These are phyloP conservation scores for Cadophora sp. DNA, from an alignment of 2,329 filamentous ascomycete genomes.

Conservation along the genomic window DNA sequence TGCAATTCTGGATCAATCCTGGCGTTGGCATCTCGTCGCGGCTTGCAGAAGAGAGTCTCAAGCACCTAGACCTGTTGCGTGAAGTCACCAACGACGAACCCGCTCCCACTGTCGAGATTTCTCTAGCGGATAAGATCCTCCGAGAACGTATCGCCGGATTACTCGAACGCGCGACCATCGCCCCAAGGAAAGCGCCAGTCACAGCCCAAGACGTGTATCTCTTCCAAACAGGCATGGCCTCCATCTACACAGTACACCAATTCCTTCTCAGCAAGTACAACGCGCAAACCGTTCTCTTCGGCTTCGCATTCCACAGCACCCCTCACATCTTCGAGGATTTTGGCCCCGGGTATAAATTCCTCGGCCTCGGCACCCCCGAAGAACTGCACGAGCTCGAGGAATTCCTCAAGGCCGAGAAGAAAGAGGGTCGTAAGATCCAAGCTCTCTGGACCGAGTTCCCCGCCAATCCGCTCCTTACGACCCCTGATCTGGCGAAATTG, in stretches of 20 bases:
- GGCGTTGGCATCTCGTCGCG: slow-evolving; percentile 56
- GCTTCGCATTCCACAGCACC: slow-evolving; percentile 59
- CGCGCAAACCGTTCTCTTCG: slow-evolving; percentile 52
- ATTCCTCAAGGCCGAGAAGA: slow-evolving; percentile 48
- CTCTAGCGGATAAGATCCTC: slow-evolving; percentile 48
- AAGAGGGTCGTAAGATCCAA: slow-evolving; percentile 49
- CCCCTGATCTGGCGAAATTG: slow-evolving; percentile 50
- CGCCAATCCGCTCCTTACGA: slow-evolving; percentile 54
- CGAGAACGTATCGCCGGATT: slow-evolving; percentile 51
- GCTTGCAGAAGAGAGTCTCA: slow-evolving; percentile 53
- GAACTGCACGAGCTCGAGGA: slow-evolving; percentile 54
- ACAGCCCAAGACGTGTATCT: slow-evolving; percentile 56
- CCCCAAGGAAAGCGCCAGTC: slow-evolving; percentile 26
- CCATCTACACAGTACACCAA: slow-evolving; percentile 54
- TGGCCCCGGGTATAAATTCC: slow-evolving; percentile 52
- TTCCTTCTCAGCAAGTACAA: slow-evolving; percentile 48
- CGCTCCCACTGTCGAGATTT: slow-evolving; percentile 48
- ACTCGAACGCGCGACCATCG: slow-evolving; percentile 48
- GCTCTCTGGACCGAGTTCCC: slow-evolving; percentile 59
- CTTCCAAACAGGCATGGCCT: slow-evolving; percentile 61
- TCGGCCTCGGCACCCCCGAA: slow-evolving; percentile 51
- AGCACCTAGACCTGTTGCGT: slow-evolving; percentile 45
- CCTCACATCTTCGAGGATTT: slow-evolving; percentile 55
- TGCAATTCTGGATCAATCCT: slow-evolving; percentile 54
- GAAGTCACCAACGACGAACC: slow-evolving; percentile 44